Evolutionary conservation across 306 rosid species (phyloP).

Genomic region (Quercus glauca): DNA sequence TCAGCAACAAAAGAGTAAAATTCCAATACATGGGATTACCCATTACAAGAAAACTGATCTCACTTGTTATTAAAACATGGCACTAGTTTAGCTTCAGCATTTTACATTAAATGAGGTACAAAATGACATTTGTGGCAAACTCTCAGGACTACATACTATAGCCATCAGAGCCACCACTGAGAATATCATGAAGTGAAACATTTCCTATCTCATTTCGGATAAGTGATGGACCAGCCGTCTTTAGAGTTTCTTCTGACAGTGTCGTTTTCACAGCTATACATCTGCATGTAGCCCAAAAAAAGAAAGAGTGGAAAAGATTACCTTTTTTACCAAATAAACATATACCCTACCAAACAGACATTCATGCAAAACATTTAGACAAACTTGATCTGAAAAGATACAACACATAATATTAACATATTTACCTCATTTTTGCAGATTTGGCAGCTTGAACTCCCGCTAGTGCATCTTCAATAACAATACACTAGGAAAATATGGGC

Average conservation of each 20-base stretch:
- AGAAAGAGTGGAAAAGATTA: slow-evolving; percentile 3
- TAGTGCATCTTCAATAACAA: slow-evolving; percentile 93
- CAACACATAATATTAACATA: slow-evolving; percentile 1
- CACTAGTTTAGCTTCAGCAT: slow-evolving; percentile 40
- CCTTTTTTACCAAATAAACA: slow-evolving; percentile 5
- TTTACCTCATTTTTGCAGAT: slow-evolving; percentile 91
- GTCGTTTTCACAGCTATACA: slow-evolving; percentile 91
- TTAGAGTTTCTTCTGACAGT: slow-evolving; percentile 65
- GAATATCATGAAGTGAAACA: slow-evolving; percentile 84
- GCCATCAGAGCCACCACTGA: slow-evolving; percentile 77
- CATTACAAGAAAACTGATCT: slow-evolving; percentile 23
- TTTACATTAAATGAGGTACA: slow-evolving; percentile 49
- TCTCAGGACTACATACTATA: slow-evolving; percentile 84
- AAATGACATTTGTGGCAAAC: slow-evolving; percentile 52
- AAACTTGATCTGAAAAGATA: neutral
- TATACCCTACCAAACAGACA: slow-evolving; percentile 7
- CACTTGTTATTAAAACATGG: slow-evolving; percentile 26
- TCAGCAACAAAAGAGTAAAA: slow-evolving; percentile 25
- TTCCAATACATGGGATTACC: slow-evolving; percentile 34
- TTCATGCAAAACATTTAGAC: neutral
- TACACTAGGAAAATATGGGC: slow-evolving; percentile 52
- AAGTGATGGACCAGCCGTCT: slow-evolving; percentile 65
- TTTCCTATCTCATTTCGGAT: slow-evolving; percentile 83
- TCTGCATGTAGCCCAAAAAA: slow-evolving; percentile 45
- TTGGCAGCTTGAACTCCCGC: slow-evolving; percentile 98